A percentile compares a stretch with the other conserved stretches of the same genome.
phyloP scores from a whole-genome alignment of 2,329 filamentous ascomycete genomes.

The Aaosphaeria arxii region DNA sequence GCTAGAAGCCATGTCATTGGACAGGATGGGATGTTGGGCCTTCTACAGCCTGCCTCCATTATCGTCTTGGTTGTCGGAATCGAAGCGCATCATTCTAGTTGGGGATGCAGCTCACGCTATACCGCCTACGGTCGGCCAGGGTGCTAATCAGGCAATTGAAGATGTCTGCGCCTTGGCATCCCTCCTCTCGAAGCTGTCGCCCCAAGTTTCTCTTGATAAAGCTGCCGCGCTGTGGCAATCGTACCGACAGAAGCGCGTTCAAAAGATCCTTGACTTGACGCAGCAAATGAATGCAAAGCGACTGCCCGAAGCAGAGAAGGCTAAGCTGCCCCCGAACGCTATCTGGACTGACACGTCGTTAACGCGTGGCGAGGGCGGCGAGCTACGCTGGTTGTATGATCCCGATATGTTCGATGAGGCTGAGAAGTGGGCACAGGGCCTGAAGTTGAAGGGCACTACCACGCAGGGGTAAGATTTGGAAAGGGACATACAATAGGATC shows the following conservation, averaged over 20 bases:
- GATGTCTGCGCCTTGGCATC: conserved; percentile 38
- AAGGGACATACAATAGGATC: too few relatives aligned
- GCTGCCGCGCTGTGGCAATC: conserved; percentile 47
- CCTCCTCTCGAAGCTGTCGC: conserved; percentile 4
- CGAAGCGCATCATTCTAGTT: conserved; percentile 45
- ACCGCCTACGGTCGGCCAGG: conserved; percentile 59
- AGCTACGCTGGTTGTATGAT: conserved; percentile 16
- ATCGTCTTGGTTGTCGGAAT: conserved; percentile 42
- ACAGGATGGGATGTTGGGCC: conserved; percentile 15
- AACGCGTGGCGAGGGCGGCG: conserved; percentile 10
- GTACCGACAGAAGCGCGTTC: conserved; percentile 48
- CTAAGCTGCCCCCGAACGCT: conserved; percentile 12
- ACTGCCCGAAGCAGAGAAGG: conserved; percentile 37
- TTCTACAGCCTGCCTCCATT: conserved; percentile 24
- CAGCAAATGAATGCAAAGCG: conserved; percentile 47
- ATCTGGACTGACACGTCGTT: conserved; percentile 14
- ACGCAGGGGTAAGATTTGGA: too few relatives aligned
- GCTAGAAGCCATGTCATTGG: conserved; percentile 9
- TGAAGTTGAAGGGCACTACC: too few relatives aligned
- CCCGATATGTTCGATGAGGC: too few relatives aligned
- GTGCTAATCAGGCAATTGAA: conserved; percentile 58
- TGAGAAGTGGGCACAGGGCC: too few relatives aligned
- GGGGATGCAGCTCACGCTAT: conserved; percentile 65
- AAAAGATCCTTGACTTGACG: conserved; percentile 49
- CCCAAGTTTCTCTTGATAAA: conserved; percentile 14